Base-by-base conservation (phyloP, 2,329 filamentous ascomycete genomes). In the Endoconidiophora polonica region DNA sequence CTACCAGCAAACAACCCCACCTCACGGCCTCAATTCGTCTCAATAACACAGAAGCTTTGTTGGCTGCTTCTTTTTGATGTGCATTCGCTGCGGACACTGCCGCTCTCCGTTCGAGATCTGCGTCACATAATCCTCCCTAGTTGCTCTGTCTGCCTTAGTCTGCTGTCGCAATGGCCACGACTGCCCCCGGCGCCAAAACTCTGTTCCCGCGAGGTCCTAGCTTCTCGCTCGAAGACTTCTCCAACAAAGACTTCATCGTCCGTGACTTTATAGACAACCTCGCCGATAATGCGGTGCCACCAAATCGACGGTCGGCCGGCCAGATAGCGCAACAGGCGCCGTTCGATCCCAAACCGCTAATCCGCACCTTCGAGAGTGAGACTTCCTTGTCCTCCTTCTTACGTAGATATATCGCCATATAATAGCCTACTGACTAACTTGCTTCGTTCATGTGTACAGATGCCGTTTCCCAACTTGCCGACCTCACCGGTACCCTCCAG, bases 321-420 rank as follows among this genome's bases (percentile, higher is more conserved):
- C 41, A 44, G 18, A 44, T 40, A 2, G 24, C 38, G 18, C 52
- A 50, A n/a, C 72, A 70, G 61, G 72, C 73, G 54, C 67, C 72
- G 3, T 98, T 98, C 67, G 91, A 98, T 60, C 87, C 91, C 0
- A 98, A 98, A 66, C 93, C 91, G 29, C 71, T 98, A 58, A 98
- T 98, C 59, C 81, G 91, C 53, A 88, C 86, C 1, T 98, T 98
- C 63, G 91, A 98, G 61, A 79, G 76, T 79, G 68, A 56, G 66
- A 54, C 40, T 22, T 36, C 20, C 6, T 2, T 26, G 10, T 16
- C 22, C 22, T 41, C 48, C 48, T 3, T 36, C 24, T 20, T 39
- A 39, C 9, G 6, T 10, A 7, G 9, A 33, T 33, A 33, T 1
- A 10, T 12, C 3, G 4, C 16, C 16, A 18, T 18, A 9, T 12